Conservation (phyloP, 2,329 filamentous ascomycete genomes). For the Graphilbum sp. region DNA sequence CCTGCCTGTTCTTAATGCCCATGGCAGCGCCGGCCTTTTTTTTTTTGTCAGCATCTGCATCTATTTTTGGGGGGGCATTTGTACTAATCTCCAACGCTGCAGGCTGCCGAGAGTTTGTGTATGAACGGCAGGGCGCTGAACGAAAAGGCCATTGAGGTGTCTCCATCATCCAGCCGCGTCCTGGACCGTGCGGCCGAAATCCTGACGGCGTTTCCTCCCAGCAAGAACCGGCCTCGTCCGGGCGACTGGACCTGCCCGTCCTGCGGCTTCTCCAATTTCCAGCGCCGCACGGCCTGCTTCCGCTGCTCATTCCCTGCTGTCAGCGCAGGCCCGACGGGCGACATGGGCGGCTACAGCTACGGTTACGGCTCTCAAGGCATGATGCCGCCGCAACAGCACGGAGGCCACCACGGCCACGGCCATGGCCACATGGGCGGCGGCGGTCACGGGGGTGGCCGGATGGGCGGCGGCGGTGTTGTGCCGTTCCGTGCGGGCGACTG, state of each 20-base stretch:
- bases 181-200: constrained; percentile 92
- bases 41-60: no score
- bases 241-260: constrained; percentile 99
- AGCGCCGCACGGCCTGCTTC: constrained; percentile 96
- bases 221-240: constrained; percentile 92
- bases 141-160: constrained; percentile 97
- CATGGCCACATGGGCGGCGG: constrained; percentile 50
- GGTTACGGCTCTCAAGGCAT: constrained; percentile 57
- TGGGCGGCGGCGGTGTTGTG: constrained; percentile 71
- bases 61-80: no score
- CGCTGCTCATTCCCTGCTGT: constrained; percentile 97
- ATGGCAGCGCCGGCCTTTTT: no score
- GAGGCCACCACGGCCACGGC: constrained; percentile 32
- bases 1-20: no score
- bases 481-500: constrained; percentile 97
- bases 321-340: constrained; percentile 54
- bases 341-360: constrained; percentile 45
- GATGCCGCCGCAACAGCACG: constrained; percentile 57
- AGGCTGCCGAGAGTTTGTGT: constrained; percentile 95
- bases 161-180: constrained; percentile 90
- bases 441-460: constrained; percentile 48
- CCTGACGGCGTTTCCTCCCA: constrained; percentile 90
- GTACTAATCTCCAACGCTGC: no score
- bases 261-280: constrained; percentile 98
- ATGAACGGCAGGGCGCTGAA: constrained; percentile 98